These are phyloP conservation scores for Enteropsectra breve DNA, from an alignment of 371 early-diverging fungal genomes.

Conservation along the genomic window DNA sequence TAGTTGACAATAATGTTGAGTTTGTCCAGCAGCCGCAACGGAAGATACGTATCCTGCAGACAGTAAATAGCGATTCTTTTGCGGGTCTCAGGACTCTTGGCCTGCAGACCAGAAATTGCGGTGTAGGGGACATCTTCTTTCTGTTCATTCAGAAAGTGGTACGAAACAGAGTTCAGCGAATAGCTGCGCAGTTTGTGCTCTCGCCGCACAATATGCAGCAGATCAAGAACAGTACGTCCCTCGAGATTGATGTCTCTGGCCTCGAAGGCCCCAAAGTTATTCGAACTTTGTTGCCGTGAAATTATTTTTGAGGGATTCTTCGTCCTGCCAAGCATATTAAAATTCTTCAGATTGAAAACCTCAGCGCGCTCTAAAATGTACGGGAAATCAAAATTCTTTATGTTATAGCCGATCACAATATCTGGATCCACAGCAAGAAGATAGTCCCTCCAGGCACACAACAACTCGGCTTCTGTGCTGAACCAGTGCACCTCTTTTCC, in stretches of 20 bases:
- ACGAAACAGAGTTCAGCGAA: slow-evolving; percentile 87
- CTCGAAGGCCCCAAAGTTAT: slow-evolving; percentile 80
- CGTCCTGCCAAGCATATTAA: slow-evolving; percentile 73
- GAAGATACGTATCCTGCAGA: slow-evolving; percentile 91
- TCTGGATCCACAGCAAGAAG: slow-evolving; percentile 75
- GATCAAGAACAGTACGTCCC: slow-evolving; percentile 85
- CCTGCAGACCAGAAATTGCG: slow-evolving; percentile 85
- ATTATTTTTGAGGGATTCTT: slow-evolving; percentile 65
- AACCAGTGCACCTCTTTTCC: slow-evolving; percentile 76
- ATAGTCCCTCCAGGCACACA: slow-evolving; percentile 67
- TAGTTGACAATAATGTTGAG: slow-evolving; percentile 91
- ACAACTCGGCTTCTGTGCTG: slow-evolving; percentile 71
- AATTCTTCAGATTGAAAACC: slow-evolving; percentile 65
- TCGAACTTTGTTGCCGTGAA: slow-evolving; percentile 74
- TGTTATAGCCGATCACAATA: slow-evolving; percentile 95
- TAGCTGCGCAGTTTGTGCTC: slow-evolving; percentile 92
- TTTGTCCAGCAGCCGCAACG: slow-evolving; percentile 83
- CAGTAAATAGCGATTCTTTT: slow-evolving; percentile 93
- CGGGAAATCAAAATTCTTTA: slow-evolving; percentile 89
- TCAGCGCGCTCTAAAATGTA: slow-evolving; percentile 84
- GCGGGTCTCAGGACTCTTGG: slow-evolving; percentile 83
- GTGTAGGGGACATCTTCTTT: slow-evolving; percentile 98
- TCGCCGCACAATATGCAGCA: slow-evolving; percentile 83
- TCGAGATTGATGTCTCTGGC: slow-evolving; percentile 75
- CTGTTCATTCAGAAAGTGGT: slow-evolving; percentile 90